Conservation (phyloP, 2,329 filamentous ascomycete genomes). For the Annulohypoxylon truncatum region DNA sequence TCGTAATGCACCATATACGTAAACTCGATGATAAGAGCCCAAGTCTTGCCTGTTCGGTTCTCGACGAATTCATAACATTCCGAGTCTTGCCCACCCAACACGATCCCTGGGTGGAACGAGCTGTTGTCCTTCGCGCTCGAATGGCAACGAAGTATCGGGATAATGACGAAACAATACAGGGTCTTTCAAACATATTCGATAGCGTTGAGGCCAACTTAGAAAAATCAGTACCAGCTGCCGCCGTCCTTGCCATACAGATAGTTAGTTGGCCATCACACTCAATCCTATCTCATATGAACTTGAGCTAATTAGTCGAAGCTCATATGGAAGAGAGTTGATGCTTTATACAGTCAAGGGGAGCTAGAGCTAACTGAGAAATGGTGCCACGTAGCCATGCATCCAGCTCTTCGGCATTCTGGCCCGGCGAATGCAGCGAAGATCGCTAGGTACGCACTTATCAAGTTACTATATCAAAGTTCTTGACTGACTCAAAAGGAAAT, state of each 20-base stretch:
- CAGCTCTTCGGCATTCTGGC: slow-evolving; percentile 73
- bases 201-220: slow-evolving; percentile 58
- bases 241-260: slow-evolving; percentile 75
- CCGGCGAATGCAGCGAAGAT: slow-evolving; percentile 75
- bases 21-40: slow-evolving; percentile 69
- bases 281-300: neutral
- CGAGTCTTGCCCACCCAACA: slow-evolving; percentile 61
- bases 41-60: slow-evolving; percentile 59
- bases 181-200: slow-evolving; percentile 43
- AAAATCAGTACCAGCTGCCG: slow-evolving; percentile 65
- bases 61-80: slow-evolving; percentile 73
- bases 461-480: neutral
- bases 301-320: slow-evolving; percentile 61
- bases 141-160: slow-evolving; percentile 65
- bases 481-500: slow-evolving; percentile 66
- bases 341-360: slow-evolving; percentile 63
- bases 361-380: slow-evolving; percentile 71
- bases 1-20: slow-evolving; percentile 75
- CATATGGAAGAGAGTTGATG: slow-evolving; percentile 83
- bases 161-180: slow-evolving; percentile 50
- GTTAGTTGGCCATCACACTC: slow-evolving; percentile 54
- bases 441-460: slow-evolving; percentile 61
- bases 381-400: slow-evolving; percentile 77
- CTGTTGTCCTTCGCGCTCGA: slow-evolving; percentile 75
- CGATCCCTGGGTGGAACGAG: slow-evolving; percentile 75